phyloP scores from a whole-genome alignment of 2,329 filamentous ascomycete genomes.

The Fusarium guadeloupense region DNA sequence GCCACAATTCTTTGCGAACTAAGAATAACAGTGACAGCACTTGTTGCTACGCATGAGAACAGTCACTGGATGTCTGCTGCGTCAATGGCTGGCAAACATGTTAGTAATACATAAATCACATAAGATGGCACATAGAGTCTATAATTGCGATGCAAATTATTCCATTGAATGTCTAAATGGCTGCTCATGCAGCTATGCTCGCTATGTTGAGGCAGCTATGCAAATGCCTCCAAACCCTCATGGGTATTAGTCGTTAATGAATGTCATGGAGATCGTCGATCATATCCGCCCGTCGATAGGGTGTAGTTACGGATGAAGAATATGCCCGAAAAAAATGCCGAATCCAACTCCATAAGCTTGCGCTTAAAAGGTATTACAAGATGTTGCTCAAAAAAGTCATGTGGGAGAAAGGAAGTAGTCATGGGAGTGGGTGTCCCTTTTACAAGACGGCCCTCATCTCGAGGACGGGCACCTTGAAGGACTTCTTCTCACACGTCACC shows the following conservation, averaged over 20 bases:
- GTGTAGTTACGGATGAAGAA: slow-evolving; percentile 36
- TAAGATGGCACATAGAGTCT: not conserved
- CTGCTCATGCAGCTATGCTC: slow-evolving; percentile 17
- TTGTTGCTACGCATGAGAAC: not conserved
- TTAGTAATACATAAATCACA: not conserved
- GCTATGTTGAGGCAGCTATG: slow-evolving; percentile 6
- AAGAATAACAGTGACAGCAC: not conserved
- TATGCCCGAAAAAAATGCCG: slow-evolving; percentile 10
- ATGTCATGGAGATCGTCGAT: slow-evolving; percentile 41
- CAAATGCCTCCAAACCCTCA: not conserved
- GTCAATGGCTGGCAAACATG: too few relatives aligned
- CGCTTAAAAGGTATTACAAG: slow-evolving; percentile 28
- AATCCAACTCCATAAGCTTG: slow-evolving; percentile 31
- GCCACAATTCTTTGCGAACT: not conserved
- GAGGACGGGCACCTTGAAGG: slow-evolving; percentile 40
- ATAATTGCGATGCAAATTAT: slow-evolving; percentile 1
- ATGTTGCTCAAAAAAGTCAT: slow-evolving; percentile 4
- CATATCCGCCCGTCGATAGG: slow-evolving; percentile 37
- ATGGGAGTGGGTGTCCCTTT: not conserved
- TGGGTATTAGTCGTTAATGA: slow-evolving; percentile 35
- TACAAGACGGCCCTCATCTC: slow-evolving; percentile 45
- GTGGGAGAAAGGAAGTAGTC: not conserved
- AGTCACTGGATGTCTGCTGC: too few relatives aligned
- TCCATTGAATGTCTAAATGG: slow-evolving; percentile 19
- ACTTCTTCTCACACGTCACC: slow-evolving; percentile 43